These are phyloP conservation scores for Suillus luteus DNA, from an alignment of 768 basidiomycete genomes.

Conservation along the genomic window DNA sequence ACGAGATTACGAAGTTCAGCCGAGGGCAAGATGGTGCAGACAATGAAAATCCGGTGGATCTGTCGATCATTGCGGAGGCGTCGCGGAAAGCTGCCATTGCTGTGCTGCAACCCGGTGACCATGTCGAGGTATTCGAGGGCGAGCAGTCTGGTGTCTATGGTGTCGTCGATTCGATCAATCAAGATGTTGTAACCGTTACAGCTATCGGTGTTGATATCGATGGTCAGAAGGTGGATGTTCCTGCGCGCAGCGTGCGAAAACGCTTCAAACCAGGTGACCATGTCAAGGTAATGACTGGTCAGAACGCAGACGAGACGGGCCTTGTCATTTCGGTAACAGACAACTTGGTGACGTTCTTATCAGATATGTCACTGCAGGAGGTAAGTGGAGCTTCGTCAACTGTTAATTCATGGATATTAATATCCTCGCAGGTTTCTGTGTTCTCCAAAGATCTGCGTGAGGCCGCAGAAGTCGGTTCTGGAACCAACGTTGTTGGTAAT, in stretches of 20 bases:
- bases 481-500: slow-evolving; percentile 86
- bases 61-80: slow-evolving; percentile 90
- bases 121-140: slow-evolving; percentile 96
- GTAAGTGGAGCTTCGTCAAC: slow-evolving; percentile 39
- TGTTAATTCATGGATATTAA: slow-evolving; percentile 12
- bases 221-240: slow-evolving; percentile 83
- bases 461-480: slow-evolving; percentile 95
- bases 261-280: slow-evolving; percentile 97
- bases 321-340: slow-evolving; percentile 90
- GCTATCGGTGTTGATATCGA: slow-evolving; percentile 83
- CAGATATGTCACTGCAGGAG: slow-evolving; percentile 98
- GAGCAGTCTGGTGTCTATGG: slow-evolving; percentile 94
- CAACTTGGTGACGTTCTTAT: slow-evolving; percentile 92
- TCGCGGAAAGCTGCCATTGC: slow-evolving; percentile 89
- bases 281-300: slow-evolving; percentile 96
- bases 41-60: slow-evolving; percentile 72
- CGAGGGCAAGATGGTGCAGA: slow-evolving; percentile 71
- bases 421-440: slow-evolving; percentile 73
- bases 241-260: slow-evolving; percentile 89
- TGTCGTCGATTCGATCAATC: slow-evolving; percentile 84
- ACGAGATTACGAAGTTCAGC: slow-evolving; percentile 93
- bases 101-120: slow-evolving; percentile 96
- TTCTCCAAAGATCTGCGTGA: slow-evolving; percentile 97
- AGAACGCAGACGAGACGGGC: slow-evolving; percentile 94
- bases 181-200: slow-evolving; percentile 84